A percentile compares a stretch with the other conserved stretches of the same genome.
Conservation (phyloP, 768 basidiomycete genomes). For the Tubosaeta sp. region DNA sequence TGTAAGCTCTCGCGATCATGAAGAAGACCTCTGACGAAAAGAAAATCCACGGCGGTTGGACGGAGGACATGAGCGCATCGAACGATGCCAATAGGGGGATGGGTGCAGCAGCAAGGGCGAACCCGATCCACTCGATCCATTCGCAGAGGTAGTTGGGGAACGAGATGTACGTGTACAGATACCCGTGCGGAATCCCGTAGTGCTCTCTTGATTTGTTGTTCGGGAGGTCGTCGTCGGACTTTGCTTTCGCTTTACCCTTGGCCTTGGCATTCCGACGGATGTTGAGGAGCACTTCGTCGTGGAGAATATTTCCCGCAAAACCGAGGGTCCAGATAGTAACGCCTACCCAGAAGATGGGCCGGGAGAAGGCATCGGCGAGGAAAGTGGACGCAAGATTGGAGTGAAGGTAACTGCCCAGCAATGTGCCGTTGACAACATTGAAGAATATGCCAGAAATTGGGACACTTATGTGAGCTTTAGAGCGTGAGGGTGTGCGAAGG, state of each 20-base stretch:
- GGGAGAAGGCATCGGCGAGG: conserved; percentile 31
- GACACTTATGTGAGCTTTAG: conserved; percentile 68
- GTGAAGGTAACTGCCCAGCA: conserved; percentile 68
- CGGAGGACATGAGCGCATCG: conserved; percentile 41
- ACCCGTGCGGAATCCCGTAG: conserved; percentile 79
- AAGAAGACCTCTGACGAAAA: conserved; percentile 61
- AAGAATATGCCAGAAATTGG: conserved; percentile 52
- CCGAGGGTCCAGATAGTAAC: conserved; percentile 67
- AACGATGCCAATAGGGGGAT: conserved; percentile 31
- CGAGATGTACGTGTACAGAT: conserved; percentile 72
- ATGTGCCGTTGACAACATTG: conserved; percentile 68
- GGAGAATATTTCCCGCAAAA: conserved; percentile 73
- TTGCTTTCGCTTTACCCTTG: conserved; percentile 29
- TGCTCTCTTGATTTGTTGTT: conserved; percentile 38
- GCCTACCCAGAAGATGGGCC: conserved; percentile 57
- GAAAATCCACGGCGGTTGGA: conserved; percentile 79
- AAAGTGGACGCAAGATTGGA: conserved; percentile 48
- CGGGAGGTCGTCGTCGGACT: conserved; percentile 24
- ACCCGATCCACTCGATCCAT: conserved; percentile 93
- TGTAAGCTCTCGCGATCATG: conserved; percentile 81
- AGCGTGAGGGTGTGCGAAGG: conserved; percentile 73
- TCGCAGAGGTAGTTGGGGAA: conserved; percentile 95
- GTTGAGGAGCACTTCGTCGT: conserved; percentile 86
- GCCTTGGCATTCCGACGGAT: conserved; percentile 63
- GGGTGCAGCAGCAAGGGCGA: conserved; percentile 70